Percentiles rank a stretch among this genome's conserved stretches.
Evolutionary conservation across 306 rosid species (phyloP).

Genomic region (Medicago truncatula): MtrunA17r5.0-ANR NC_053042.1:40593001-40593500

Average conservation of each 20-base stretch:
- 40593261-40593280: slow-evolving; percentile 47
- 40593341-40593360: slow-evolving; percentile 96
- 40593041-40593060: slow-evolving; percentile 94
- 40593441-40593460: slow-evolving; percentile 55
- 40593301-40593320: slow-evolving; percentile 79
- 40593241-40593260: slow-evolving; percentile 92
- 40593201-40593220: slow-evolving; percentile 83
- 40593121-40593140: slow-evolving; percentile 82
- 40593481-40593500: slow-evolving; percentile 35
- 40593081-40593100: slow-evolving; percentile 84
- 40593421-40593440: slow-evolving; percentile 35
- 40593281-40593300: slow-evolving; percentile 70
- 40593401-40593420: slow-evolving; percentile 84
- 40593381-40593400: slow-evolving; percentile 77
- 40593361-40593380: slow-evolving; percentile 87
- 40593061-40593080: slow-evolving; percentile 85
- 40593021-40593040: slow-evolving; percentile 99
- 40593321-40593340: slow-evolving; percentile 79
- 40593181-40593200: slow-evolving; percentile 76
- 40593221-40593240: slow-evolving; percentile 99
- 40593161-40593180: slow-evolving; percentile 95
- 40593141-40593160: slow-evolving; percentile 70
- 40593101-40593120: slow-evolving; percentile 90
- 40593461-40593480: slow-evolving; percentile 38
- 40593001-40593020: slow-evolving; percentile 37